These are phyloP conservation scores for Pseudogymnoascus sp. DNA, from an alignment of 2,329 filamentous ascomycete species.

Conservation along the genomic window DNA sequence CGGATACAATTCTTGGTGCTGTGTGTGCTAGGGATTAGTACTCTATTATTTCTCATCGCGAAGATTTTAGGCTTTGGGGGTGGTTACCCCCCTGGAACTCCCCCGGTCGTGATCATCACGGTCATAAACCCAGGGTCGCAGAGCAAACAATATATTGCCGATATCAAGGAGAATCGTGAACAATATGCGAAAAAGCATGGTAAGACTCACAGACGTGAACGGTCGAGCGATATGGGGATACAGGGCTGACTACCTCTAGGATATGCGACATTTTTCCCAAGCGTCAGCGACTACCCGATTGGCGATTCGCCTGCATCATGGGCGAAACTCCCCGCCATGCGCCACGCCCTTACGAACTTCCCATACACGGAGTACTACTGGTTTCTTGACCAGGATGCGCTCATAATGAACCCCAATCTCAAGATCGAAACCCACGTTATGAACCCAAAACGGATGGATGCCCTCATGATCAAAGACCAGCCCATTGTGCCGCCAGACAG, in stretches of 20 bases:
- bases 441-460: slow-evolving; percentile 56
- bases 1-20: slow-evolving; percentile 53
- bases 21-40: slow-evolving; percentile 24
- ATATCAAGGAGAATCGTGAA: slow-evolving; percentile 72
- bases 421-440: slow-evolving; percentile 66
- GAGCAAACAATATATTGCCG: slow-evolving; percentile 58
- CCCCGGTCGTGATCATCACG: slow-evolving; percentile 72
- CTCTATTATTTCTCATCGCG: slow-evolving; percentile 53
- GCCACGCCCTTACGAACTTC: slow-evolving; percentile 76
- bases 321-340: slow-evolving; percentile 74
- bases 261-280: slow-evolving; percentile 77
- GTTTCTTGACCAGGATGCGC: slow-evolving; percentile 73
- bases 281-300: slow-evolving; percentile 66
- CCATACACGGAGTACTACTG: slow-evolving; percentile 76
- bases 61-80: slow-evolving; percentile 22
- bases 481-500: slow-evolving; percentile 90
- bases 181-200: slow-evolving; percentile 82
- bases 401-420: slow-evolving; percentile 77
- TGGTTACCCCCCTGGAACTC: slow-evolving; percentile 42
- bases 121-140: slow-evolving; percentile 59
- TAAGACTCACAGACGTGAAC: slow-evolving; percentile 34
- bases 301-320: slow-evolving; percentile 53
- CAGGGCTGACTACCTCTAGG: slow-evolving; percentile 41
- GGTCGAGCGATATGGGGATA: slow-evolving; percentile 1
- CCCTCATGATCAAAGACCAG: slow-evolving; percentile 73